Evolutionary conservation across 495 filamentous ascomycete genomes (phyloP).

Genomic region (Penicillium taxi): DNA sequence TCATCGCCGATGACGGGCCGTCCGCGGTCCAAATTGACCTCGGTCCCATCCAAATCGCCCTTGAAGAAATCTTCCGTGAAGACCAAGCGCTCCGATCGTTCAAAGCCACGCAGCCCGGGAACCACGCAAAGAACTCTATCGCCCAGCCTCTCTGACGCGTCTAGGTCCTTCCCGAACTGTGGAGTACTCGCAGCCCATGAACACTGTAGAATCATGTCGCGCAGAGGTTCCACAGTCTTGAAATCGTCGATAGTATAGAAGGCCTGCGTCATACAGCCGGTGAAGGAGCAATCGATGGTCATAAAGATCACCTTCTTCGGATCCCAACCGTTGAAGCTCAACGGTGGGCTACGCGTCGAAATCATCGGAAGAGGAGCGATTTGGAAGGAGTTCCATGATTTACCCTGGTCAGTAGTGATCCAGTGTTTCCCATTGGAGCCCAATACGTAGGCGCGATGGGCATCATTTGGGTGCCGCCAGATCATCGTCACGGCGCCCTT

Average conservation of each 20-base stretch:
- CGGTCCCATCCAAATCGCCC: conserved; percentile 43
- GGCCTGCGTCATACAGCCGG: conserved; percentile 37
- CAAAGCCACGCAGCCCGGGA: conserved; percentile 51
- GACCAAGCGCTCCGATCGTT: conserved; percentile 62
- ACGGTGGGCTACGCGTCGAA: conserved; percentile 12
- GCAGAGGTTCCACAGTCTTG: conserved; percentile 51
- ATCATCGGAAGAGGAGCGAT: conserved; percentile 40
- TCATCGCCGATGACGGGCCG: conserved; percentile 70
- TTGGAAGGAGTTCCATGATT: conserved; percentile 69
- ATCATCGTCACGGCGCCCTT: conserved; percentile 53
- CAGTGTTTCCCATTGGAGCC: conserved; percentile 60
- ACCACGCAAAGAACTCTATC: conserved; percentile 74
- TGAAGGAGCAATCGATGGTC: conserved; percentile 51
- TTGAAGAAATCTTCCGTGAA: conserved; percentile 74
- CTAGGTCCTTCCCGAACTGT: conserved; percentile 56
- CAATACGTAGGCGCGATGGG: conserved; percentile 68
- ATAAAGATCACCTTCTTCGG: conserved; percentile 76
- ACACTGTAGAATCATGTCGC: conserved; percentile 60
- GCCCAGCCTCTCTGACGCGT: conserved; percentile 46
- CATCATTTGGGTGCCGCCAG: conserved; percentile 66
- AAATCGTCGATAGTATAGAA: conserved; percentile 86
- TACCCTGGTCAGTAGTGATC: conserved; percentile 69
- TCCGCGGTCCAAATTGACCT: conserved; percentile 66
- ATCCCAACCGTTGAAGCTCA: conserved; percentile 76
- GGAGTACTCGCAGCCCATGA: conserved; percentile 73